These are phyloP conservation scores for Bretziella fagacearum DNA, from an alignment of 2,329 filamentous ascomycete species.

Conservation along the genomic window DNA sequence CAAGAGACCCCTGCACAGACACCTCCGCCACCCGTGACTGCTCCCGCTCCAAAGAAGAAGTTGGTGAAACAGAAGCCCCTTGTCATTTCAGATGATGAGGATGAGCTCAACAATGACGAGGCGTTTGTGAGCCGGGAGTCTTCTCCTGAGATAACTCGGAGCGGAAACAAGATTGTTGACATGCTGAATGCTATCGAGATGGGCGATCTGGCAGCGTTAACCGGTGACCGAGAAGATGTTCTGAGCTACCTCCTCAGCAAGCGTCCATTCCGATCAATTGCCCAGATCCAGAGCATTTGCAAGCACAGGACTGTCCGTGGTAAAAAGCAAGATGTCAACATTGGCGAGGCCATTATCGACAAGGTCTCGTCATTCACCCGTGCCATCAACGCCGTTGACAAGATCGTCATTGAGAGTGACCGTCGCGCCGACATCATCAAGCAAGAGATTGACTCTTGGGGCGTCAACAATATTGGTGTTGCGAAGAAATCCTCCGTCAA, in stretches of 20 bases:
- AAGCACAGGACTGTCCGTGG: conserved; percentile 29
- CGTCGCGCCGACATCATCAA: conserved; percentile 43
- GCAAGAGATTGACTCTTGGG: conserved; percentile 30
- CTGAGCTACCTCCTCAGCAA: conserved; percentile 53
- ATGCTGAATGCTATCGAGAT: conserved; percentile 70
- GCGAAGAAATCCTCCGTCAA: conserved; percentile 13
- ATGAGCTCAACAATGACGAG: conserved; percentile 26
- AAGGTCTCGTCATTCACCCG: conserved; percentile 53
- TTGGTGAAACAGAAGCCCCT: conserved; percentile 11
- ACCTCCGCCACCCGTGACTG: conserved; percentile 5
- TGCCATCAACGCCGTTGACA: conserved; percentile 69
- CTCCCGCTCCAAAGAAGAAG: conserved; percentile 5
- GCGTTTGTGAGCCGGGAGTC: conserved; percentile 14
- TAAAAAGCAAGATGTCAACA: conserved; percentile 25
- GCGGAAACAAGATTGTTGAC: conserved; percentile 40
- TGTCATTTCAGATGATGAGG: conserved; percentile 24
- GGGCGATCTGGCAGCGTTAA: conserved; percentile 66
- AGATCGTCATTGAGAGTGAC: conserved; percentile 62
- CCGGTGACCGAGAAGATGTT: conserved; percentile 51
- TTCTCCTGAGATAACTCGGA: conserved; percentile 15
- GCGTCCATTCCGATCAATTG: conserved; percentile 46
- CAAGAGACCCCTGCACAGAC: not conserved
- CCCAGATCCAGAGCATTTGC: conserved; percentile 49
- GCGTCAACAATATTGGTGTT: conserved; percentile 31
- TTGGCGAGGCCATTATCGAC: conserved; percentile 36